Base-by-base conservation (phyloP, 2,329 filamentous ascomycete species). In the Trichoderma arundinaceum region DNA sequence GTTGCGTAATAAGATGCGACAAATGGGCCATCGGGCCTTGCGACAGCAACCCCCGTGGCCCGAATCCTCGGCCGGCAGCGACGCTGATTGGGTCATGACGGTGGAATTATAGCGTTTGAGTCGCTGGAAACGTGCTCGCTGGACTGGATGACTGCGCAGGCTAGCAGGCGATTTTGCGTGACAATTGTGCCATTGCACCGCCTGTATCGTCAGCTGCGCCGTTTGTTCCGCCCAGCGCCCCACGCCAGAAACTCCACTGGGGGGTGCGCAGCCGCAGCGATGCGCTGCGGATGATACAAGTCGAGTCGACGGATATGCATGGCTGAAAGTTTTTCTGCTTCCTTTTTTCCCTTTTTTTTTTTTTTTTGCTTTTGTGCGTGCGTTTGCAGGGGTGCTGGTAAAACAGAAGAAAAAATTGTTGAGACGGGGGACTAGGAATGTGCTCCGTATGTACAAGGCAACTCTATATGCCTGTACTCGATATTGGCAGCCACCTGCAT, bases 1-100 rank as follows among this genome's bases (percentile, higher is more conserved):
- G 39, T 68, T 67, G 67, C 67, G 68, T 63, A 68, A 69, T 65
- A 22, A 56, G 51, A 53, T 53, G 58, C 59, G 39, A 64, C 67
- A 63, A 53, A 52, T 41, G 44, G 19, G 33, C 22, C 46, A 33
- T 52, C 19, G 28, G 32, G 17, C 35, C 46, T 19, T 46, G 43
- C 22, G 4, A 59, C 15, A 33, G 33, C 13, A 19, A 6, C n/a
- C 60, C 51, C 51, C 60, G 60, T 64, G 60, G 60, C 60, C 49
- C 44, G 43, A 52, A 35, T 3, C 39, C n/a, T 38, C 48, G 59
- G 59, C 33, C 39, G 38, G 32, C 41, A 5, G 39, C 44, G 52
- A 19, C 43, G 33, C 28, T 64, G 59, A 64, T 66, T 66, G 59
- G 64, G 33, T 51, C 59, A 12, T 22, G 35, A 28, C 22, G 51